Conservation (phyloP, 2,329 filamentous ascomycete species). For the Penicillium occitanis region DNA sequence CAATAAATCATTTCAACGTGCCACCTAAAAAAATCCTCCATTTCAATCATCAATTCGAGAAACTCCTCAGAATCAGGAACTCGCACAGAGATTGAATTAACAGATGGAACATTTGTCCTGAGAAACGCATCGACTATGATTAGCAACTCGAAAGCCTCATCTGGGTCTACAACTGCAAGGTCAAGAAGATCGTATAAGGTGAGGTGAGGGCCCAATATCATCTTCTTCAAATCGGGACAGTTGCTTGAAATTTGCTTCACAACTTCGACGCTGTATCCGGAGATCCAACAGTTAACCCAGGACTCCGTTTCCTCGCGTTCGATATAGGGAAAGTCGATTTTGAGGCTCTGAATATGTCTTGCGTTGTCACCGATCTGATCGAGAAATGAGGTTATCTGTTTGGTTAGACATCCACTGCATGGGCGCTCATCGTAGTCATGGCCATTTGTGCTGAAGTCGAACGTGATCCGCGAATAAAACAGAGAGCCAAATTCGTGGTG, state of each 20-base stretch:
- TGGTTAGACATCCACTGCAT: background rate
- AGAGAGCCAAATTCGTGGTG: background rate
- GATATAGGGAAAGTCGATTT: background rate
- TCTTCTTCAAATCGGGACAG: background rate
- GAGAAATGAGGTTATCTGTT: background rate
- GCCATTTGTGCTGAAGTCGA: background rate
- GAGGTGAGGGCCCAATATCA: background rate
- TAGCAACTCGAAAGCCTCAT: no score
- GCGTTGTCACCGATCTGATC: background rate
- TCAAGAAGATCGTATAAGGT: no score
- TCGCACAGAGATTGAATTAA: no score
- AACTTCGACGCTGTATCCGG: background rate
- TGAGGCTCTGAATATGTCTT: background rate
- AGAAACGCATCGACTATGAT: no score
- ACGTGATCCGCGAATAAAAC: background rate
- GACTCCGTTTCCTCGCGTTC: background rate
- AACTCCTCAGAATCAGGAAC: no score
- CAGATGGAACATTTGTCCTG: no score
- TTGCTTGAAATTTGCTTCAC: background rate
- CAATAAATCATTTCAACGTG: no score
- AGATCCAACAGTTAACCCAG: background rate
- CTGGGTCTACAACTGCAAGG: no score
- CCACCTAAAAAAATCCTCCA: no score
- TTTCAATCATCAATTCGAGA: no score
- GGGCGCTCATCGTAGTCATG: background rate